A percentile compares a stretch with the other conserved stretches of the same genome.
Evolutionary conservation across 768 basidiomycete genomes (phyloP).

Genomic region (Russula vinacea): DNA sequence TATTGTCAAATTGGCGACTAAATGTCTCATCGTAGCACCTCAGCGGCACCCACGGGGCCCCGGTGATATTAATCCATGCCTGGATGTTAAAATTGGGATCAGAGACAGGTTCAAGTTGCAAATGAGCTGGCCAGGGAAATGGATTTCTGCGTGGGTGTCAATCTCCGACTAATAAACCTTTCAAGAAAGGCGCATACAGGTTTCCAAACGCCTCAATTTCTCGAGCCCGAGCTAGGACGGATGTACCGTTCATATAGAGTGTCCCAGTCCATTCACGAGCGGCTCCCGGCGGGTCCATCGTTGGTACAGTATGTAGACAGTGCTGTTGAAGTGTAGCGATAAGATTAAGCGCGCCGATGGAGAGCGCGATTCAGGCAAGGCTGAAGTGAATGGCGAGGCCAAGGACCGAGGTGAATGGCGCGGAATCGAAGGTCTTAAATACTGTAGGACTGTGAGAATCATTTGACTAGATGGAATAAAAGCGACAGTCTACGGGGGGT

Average conservation of each 20-base stretch:
- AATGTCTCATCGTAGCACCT: not conserved
- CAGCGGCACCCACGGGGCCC: not conserved
- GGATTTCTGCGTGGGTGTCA: not conserved
- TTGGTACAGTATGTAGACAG: no score
- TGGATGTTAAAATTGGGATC: constrained; percentile 2
- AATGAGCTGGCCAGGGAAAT: not conserved
- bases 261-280: not conserved
- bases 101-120: not conserved
- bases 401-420: no score
- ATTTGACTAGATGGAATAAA: no score
- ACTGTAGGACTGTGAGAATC: no score
- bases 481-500: no score
- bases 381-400: no score
- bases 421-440: no score
- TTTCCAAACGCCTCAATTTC: not conserved
- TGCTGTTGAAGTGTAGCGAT: no score
- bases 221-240: not conserved
- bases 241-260: not conserved
- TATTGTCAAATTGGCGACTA: not conserved
- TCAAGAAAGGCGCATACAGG: not conserved
- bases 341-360: no score
- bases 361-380: no score
- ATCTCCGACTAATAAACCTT: not conserved
- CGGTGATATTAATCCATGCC: constrained; percentile 1
- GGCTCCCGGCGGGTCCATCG: no score